phyloP scores from a whole-genome alignment of 108 stramenopile genomes.

The Chaetoceros tenuissimus region DNA sequence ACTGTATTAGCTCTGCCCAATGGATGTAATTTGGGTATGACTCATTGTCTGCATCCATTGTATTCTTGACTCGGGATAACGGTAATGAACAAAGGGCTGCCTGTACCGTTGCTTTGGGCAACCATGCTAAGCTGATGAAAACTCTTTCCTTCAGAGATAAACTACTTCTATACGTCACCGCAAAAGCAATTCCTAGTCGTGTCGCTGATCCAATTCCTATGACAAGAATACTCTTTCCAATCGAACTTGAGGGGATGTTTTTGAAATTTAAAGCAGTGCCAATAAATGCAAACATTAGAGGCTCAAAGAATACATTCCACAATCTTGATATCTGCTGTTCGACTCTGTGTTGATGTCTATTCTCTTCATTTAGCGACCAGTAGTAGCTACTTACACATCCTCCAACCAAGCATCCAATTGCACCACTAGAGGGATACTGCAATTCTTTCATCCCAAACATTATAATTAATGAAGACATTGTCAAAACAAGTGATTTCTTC shows the following conservation, averaged over 20 bases:
- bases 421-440: conserved; percentile 19
- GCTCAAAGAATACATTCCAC: conserved; percentile 23
- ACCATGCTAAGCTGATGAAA: conserved; percentile 32
- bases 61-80: conserved; percentile 15
- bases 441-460: conserved; percentile 13
- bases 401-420: conserved; percentile 9
- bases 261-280: conserved; percentile 26
- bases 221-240: conserved; percentile 13
- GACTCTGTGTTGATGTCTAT: too few species aligned
- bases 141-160: conserved; percentile 13
- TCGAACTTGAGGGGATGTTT: conserved; percentile 2
- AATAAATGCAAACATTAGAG: conserved; percentile 32
- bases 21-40: neutral
- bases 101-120: conserved; percentile 46
- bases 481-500: conserved; percentile 8
- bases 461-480: conserved; percentile 8
- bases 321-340: conserved; percentile 14
- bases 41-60: neutral
- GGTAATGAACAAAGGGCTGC: conserved; percentile 32
- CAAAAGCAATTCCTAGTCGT: conserved; percentile 13
- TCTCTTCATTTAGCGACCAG: too few species aligned
- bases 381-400: neutral
- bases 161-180: conserved; percentile 2
- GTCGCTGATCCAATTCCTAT: conserved; percentile 12
- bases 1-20: neutral